Percentiles rank a stretch among this genome's conserved stretches.
Conservation (phyloP, 1,284 basidiomycete species). For the Naganishia sp. region DNA sequence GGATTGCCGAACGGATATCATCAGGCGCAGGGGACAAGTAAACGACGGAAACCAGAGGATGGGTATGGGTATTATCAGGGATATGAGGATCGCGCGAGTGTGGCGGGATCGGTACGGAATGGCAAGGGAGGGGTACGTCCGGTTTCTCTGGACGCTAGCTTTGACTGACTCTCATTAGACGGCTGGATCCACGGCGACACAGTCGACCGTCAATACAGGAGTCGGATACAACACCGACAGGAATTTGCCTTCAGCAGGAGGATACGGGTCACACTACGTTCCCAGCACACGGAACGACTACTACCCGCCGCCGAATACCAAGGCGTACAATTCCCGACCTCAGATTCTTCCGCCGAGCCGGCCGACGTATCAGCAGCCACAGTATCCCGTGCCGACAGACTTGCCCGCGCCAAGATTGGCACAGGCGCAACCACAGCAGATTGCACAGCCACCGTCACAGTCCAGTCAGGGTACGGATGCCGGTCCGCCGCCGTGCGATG, state of each 20-base stretch:
- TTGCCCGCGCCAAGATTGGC: constrained; percentile 8
- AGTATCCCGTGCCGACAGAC: constrained; percentile 15
- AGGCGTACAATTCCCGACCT: constrained; percentile 10
- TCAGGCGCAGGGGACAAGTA: constrained; percentile 13
- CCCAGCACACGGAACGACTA: constrained; percentile 8
- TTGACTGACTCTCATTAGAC: constrained; percentile 8
- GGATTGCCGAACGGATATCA: constrained; percentile 19
- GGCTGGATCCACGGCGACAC: constrained; percentile 30
- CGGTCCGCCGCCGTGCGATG: constrained; percentile 66
- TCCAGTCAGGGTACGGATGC: constrained; percentile 26
- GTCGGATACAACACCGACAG: constrained; percentile 2
- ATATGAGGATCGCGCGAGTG: constrained; percentile 19
- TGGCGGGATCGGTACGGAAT: constrained; percentile 14
- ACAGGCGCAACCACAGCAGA: constrained; percentile 23
- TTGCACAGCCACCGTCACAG: constrained; percentile 18
- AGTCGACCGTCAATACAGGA: constrained; percentile 27
- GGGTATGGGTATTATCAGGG: constrained; percentile 12
- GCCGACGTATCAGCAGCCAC: constrained; percentile 14
- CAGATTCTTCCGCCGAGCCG: constrained; percentile 12
- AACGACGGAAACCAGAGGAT: constrained; percentile 25
- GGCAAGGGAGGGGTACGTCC: constrained; percentile 31
- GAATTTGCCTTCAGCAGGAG: background rate
- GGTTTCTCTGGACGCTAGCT: background rate
- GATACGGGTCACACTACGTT: constrained; percentile 16
- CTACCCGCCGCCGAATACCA: constrained; percentile 5